phyloP scores from a whole-genome alignment of 257 asterid genomes.

The Avicennia marina region DNA sequence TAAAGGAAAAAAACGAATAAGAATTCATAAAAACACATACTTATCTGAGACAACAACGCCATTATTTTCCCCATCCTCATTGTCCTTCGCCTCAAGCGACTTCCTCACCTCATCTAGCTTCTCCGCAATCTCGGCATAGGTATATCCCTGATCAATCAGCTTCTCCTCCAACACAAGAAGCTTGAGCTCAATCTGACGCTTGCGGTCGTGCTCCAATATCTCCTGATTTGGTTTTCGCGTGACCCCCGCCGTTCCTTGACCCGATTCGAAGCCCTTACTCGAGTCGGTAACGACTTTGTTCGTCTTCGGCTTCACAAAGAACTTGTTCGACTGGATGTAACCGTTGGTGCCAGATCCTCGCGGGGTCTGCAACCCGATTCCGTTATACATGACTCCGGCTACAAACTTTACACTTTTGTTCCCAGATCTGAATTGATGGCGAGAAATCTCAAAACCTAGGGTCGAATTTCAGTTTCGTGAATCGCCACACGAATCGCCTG shows the following conservation, averaged over 20 bases:
- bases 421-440: background rate
- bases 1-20: background rate
- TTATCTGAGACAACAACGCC: slow-evolving; percentile 21
- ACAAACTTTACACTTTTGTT: background rate
- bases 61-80: slow-evolving; percentile 40
- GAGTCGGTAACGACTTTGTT: slow-evolving; percentile 50
- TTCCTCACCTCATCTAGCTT: slow-evolving; percentile 62
- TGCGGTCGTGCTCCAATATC: slow-evolving; percentile 89
- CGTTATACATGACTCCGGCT: slow-evolving; percentile 60
- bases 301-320: slow-evolving; percentile 53
- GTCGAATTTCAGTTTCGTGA: background rate
- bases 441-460: background rate
- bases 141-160: slow-evolving; percentile 66
- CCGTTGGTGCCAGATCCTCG: slow-evolving; percentile 97
- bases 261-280: slow-evolving; percentile 53
- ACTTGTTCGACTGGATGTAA: slow-evolving; percentile 69
- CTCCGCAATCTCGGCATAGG: slow-evolving; percentile 68
- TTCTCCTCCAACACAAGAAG: slow-evolving; percentile 74
- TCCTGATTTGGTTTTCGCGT: slow-evolving; percentile 57
- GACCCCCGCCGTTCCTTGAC: slow-evolving; percentile 70
- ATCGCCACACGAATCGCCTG: background rate
- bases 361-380: slow-evolving; percentile 83
- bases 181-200: slow-evolving; percentile 79
- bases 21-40: slow-evolving; percentile 22
- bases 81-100: slow-evolving; percentile 53